Conservation (phyloP, 2,329 filamentous ascomycete genomes). For the Aspergillus glaucus region DNA sequence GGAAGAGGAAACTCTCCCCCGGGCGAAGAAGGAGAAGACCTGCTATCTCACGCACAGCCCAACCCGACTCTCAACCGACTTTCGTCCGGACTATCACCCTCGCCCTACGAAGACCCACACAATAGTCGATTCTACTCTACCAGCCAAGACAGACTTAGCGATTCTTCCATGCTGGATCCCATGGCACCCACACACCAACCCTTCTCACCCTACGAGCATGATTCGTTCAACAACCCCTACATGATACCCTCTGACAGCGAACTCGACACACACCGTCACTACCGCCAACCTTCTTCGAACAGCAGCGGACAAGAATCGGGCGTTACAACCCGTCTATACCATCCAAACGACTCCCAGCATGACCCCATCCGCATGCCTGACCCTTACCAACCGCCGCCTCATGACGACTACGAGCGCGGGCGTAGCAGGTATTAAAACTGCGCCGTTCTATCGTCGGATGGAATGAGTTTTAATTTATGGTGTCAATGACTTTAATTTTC, state of each 20-base stretch:
- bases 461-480: not conserved
- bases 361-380: conserved; percentile 27
- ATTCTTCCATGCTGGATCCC: conserved; percentile 9
- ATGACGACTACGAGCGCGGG: conserved; percentile 14
- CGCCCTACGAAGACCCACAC: conserved; percentile 13
- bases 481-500: not conserved
- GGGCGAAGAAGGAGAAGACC: conserved; percentile 33
- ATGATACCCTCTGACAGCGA: conserved; percentile 10
- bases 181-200: conserved; percentile 7
- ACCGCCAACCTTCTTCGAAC: conserved; percentile 9
- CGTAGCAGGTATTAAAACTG: conserved; percentile 4
- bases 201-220: conserved; percentile 13
- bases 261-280: conserved; percentile 12
- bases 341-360: conserved; percentile 19
- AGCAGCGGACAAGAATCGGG: conserved; percentile 8
- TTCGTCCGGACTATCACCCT: conserved; percentile 7
- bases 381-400: conserved; percentile 22
- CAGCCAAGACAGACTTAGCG: conserved; percentile 5
- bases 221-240: conserved; percentile 11
- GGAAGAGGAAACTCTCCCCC: conserved; percentile 12
- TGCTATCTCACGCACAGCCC: conserved; percentile 34
- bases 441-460: no score
- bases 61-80: conserved; percentile 17
- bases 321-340: conserved; percentile 6
- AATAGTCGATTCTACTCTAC: conserved; percentile 7